A percentile compares a stretch with the other conserved stretches of the same genome.
Evolutionary conservation across 73 alveolate species (phyloP).

Genomic region (Stentor coeruleus): DNA sequence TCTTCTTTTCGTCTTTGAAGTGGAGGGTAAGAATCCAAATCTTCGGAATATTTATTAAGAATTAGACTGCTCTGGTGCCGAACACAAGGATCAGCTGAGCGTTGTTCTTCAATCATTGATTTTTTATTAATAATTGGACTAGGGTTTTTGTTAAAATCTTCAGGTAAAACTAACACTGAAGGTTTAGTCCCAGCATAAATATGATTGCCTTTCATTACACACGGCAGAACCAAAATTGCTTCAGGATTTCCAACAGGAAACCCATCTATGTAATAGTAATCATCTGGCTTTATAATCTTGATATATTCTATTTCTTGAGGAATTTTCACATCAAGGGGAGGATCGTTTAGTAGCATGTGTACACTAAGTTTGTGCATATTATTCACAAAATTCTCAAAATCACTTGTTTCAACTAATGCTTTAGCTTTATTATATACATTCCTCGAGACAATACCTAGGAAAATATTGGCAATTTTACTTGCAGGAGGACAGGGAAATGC

Average conservation of each 20-base stretch:
- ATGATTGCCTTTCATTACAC: conserved; percentile 17
- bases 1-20: neutral
- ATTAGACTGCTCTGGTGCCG: no score
- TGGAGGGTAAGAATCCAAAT: neutral
- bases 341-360: conserved; percentile 32
- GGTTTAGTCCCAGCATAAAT: conserved; percentile 35
- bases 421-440: neutral
- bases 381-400: conserved; percentile 18
- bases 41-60: neutral
- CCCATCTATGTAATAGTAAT: conserved; percentile 37
- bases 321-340: conserved; percentile 13
- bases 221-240: conserved; percentile 27
- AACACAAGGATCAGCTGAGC: no score
- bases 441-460: neutral
- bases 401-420: conserved; percentile 25
- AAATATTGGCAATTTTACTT: neutral
- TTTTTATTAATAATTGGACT: no score
- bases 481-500: conserved; percentile 10
- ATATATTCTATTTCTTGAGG: conserved; percentile 8
- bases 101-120: no score
- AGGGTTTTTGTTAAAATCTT: conserved; percentile 3
- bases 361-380: conserved; percentile 28
- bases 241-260: conserved; percentile 25
- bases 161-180: conserved; percentile 31
- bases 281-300: conserved; percentile 21